These are phyloP conservation scores for Rhododendron vialii DNA, from an alignment of 148 eudicot species.

Conservation along the genomic window DNA sequence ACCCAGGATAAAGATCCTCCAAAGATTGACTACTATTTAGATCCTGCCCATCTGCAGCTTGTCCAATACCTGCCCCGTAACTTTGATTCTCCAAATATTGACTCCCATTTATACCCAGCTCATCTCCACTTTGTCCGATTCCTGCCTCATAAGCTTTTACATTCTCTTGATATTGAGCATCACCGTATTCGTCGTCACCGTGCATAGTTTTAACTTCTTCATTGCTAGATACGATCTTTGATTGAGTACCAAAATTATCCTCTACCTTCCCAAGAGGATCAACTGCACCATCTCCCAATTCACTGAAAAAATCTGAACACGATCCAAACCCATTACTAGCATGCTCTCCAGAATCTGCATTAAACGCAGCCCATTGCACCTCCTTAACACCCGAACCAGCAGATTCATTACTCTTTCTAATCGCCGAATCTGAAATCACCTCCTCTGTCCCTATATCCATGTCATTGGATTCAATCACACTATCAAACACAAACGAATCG, in stretches of 20 bases:
- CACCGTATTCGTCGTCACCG: conserved; percentile 16
- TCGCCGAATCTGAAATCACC: conserved; percentile 5
- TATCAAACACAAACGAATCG: conserved; percentile 34
- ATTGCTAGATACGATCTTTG: conserved; percentile 20
- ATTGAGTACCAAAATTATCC: conserved; percentile 29
- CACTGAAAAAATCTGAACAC: conserved; percentile 64
- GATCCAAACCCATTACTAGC: conserved; percentile 55
- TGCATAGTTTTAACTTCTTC: conserved; percentile 11
- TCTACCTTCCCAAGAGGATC: conserved; percentile 31
- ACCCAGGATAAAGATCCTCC: conserved; percentile 83
- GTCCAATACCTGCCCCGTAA: conserved; percentile 29
- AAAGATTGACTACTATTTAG: conserved; percentile 45
- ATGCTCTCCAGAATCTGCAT: conserved; percentile 32
- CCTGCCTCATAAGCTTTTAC: conserved; percentile 22
- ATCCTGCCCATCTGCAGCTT: conserved; percentile 34
- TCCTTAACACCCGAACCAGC: conserved; percentile 58
- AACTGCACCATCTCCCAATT: conserved; percentile 35
- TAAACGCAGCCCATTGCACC: conserved; percentile 83
- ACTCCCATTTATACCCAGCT: conserved; percentile 33
- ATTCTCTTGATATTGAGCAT: conserved; percentile 27
- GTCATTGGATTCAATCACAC: conserved; percentile 28
- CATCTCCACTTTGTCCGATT: conserved; percentile 30
- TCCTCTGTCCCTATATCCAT: conserved; percentile 23
- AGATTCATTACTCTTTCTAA: not conserved
- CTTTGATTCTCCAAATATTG: conserved; percentile 40